These are phyloP conservation scores for Hordeum pubiflorum DNA, from an alignment of 202 grass and related monocot species.

Conservation along the genomic window DNA sequence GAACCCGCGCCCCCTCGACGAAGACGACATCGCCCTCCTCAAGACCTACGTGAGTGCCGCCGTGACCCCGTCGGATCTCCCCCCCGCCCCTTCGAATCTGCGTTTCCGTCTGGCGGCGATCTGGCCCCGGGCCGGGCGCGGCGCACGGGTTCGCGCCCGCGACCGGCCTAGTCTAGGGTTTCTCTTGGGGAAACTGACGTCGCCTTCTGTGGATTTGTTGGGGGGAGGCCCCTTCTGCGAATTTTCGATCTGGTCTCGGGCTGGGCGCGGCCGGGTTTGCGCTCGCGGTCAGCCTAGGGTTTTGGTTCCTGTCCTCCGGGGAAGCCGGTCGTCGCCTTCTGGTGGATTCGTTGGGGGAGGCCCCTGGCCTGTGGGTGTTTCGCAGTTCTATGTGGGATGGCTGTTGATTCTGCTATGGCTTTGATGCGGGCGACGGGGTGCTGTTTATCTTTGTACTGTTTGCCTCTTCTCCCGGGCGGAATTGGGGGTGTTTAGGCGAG, in stretches of 20 bases:
- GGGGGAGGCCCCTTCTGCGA: too few species aligned
- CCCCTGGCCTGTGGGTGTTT: too few species aligned
- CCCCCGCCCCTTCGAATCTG: conserved; percentile 13
- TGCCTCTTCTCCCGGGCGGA: background rate
- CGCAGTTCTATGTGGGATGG: background rate
- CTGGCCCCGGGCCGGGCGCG: background rate
- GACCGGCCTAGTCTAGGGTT: conserved; percentile 11
- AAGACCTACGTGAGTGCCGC: conserved; percentile 61
- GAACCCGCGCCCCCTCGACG: conserved; percentile 51
- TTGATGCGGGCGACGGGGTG: background rate
- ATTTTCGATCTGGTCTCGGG: background rate
- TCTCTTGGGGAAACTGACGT: background rate
- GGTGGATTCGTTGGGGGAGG: background rate
- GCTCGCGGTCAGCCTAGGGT: background rate
- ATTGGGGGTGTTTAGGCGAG: background rate
- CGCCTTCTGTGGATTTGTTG: background rate
- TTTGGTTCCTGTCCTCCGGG: background rate
- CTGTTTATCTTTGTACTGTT: background rate
- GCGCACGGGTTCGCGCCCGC: background rate
- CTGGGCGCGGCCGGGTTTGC: background rate
- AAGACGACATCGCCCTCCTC: conserved; percentile 44
- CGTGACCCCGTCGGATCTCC: background rate
- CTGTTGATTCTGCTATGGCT: background rate
- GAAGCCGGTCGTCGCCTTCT: background rate
- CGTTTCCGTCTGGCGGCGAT: background rate